Evolutionary conservation across 139 green algal species (phyloP).

Genomic region (Astrephomene gubernaculifera): DNA sequence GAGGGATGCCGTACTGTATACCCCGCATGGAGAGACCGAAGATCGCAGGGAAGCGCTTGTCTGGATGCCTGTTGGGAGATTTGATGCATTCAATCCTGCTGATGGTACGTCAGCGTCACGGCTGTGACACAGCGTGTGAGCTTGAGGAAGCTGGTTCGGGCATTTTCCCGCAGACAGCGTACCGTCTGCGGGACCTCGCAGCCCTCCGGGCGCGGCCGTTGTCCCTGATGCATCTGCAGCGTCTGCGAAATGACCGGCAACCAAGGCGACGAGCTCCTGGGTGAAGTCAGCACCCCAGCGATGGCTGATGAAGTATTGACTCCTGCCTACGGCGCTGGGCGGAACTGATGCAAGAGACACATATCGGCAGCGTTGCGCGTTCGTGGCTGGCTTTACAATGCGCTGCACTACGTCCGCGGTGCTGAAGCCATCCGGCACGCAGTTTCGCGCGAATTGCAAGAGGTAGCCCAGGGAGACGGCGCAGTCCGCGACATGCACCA

Average conservation of each 20-base stretch:
- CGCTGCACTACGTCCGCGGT: slow-evolving; percentile 10
- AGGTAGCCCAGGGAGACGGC: slow-evolving; percentile 4
- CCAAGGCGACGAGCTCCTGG: neutral
- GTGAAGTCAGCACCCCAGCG: slow-evolving; percentile 16
- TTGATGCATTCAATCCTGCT: too few species aligned
- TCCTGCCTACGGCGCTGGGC: neutral
- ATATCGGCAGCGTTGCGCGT: neutral
- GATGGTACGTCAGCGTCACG: too few species aligned
- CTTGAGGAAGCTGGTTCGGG: too few species aligned
- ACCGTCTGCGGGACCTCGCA: too few species aligned
- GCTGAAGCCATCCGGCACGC: neutral
- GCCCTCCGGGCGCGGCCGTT: too few species aligned
- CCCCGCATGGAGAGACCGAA: too few species aligned
- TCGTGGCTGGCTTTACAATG: neutral
- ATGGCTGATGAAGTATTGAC: slow-evolving; percentile 3
- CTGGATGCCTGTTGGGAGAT: too few species aligned
- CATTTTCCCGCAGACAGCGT: too few species aligned
- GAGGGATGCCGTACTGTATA: too few species aligned
- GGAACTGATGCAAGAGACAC: neutral
- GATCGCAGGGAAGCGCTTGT: too few species aligned
- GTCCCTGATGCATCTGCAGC: neutral
- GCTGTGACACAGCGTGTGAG: too few species aligned
- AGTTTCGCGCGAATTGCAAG: neutral
- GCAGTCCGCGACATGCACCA: neutral
- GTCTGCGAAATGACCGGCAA: neutral